Evolutionary conservation across 345 rosid species (phyloP).

Genomic region (Triadica sebifera): DNA sequence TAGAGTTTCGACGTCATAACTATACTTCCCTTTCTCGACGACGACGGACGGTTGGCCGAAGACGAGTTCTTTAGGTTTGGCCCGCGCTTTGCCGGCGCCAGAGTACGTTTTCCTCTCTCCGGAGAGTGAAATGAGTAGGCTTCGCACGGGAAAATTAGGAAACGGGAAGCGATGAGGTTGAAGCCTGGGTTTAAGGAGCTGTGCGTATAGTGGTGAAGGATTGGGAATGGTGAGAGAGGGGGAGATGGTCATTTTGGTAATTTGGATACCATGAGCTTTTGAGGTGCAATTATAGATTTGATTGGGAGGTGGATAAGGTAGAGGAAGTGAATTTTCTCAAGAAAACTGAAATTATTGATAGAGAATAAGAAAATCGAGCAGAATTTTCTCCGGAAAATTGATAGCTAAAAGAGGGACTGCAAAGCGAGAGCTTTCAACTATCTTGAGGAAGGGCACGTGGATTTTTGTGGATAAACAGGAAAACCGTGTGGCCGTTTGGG

Average conservation of each 20-base stretch:
- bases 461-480: constrained; percentile 43
- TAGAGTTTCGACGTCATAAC: constrained; percentile 91
- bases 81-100: constrained; percentile 31
- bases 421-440: neutral
- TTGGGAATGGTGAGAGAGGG: constrained; percentile 27
- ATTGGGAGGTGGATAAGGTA: neutral
- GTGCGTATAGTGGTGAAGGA: constrained; percentile 12
- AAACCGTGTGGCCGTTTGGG: neutral
- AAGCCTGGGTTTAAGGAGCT: constrained; percentile 34
- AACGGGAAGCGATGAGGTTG: constrained; percentile 31
- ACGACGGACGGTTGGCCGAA: constrained; percentile 72
- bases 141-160: constrained; percentile 27
- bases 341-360: constrained; percentile 1
- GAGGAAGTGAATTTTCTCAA: neutral
- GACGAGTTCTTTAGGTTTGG: constrained; percentile 61
- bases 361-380: neutral
- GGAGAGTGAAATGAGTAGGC: constrained; percentile 29
- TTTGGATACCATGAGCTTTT: constrained; percentile 30
- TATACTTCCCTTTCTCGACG: constrained; percentile 88
- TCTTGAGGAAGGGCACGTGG: constrained; percentile 45
- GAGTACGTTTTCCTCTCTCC: constrained; percentile 26
- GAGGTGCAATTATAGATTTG: neutral
- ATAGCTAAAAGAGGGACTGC: neutral
- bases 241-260: constrained; percentile 34
- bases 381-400: constrained; percentile 10